phyloP scores from a whole-genome alignment of 1,284 basidiomycete species.

The Tausonia pullulans region DNA sequence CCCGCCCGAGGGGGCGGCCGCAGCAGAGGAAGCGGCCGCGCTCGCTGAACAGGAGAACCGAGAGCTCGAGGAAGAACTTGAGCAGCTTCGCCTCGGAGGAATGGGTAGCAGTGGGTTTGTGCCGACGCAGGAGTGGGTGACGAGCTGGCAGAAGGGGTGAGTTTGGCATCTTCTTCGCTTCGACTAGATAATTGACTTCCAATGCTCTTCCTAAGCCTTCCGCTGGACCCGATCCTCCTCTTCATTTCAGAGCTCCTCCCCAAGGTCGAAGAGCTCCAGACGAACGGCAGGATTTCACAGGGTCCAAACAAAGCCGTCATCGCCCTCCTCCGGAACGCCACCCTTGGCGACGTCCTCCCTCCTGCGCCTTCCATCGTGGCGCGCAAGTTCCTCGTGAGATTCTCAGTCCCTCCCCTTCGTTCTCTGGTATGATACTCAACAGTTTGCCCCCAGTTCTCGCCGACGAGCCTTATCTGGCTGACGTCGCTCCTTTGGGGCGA shows the following conservation, averaged over 20 bases:
- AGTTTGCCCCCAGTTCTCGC: constrained; percentile 55
- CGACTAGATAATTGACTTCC: not conserved
- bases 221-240: constrained; percentile 72
- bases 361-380: constrained; percentile 51
- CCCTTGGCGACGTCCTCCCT: constrained; percentile 64
- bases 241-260: constrained; percentile 74
- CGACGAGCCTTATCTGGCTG: constrained; percentile 76
- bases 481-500: constrained; percentile 86
- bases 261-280: constrained; percentile 69
- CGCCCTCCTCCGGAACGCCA: constrained; percentile 47
- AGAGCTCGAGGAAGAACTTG: constrained; percentile 44
- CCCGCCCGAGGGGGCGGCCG: not conserved
- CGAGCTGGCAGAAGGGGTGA: constrained; percentile 37
- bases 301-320: constrained; percentile 41
- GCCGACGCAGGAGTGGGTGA: constrained; percentile 87
- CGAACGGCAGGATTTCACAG: constrained; percentile 32
- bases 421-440: not conserved
- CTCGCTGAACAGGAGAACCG: constrained; percentile 31
- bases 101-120: constrained; percentile 79
- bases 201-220: constrained; percentile 32
- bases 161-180: constrained; percentile 16
- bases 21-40: not conserved
- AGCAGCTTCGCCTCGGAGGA: constrained; percentile 50
- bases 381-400: constrained; percentile 58
- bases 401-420: not conserved